Percentiles rank a stretch among this genome's conserved stretches.
Conservation (phyloP, 768 basidiomycete genomes). For the Phlebiopsis gigantea region DNA sequence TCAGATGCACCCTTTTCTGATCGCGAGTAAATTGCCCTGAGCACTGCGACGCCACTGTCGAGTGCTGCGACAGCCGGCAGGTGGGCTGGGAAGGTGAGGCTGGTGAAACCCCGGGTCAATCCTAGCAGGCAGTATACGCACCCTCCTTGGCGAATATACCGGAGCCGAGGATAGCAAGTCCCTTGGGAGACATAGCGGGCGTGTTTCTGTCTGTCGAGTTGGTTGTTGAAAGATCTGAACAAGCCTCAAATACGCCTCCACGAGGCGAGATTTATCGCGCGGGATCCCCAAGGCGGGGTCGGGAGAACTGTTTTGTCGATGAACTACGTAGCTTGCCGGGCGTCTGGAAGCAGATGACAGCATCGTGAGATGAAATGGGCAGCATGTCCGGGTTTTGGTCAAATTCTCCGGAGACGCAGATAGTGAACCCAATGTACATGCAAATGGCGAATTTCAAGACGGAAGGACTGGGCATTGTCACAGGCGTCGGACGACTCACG, state of each 20-base stretch:
- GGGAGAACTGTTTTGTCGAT: slow-evolving; percentile 3
- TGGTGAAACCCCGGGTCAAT: slow-evolving; percentile 20
- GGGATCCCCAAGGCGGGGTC: neutral
- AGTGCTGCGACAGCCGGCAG: slow-evolving; percentile 67
- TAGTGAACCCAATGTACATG: too few relatives aligned
- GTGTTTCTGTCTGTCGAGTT: neutral
- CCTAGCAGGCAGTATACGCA: slow-evolving; percentile 27
- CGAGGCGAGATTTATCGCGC: neutral
- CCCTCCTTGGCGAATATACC: slow-evolving; percentile 78
- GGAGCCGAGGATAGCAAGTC: slow-evolving; percentile 75
- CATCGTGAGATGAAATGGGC: neutral
- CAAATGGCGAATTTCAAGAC: too few relatives aligned
- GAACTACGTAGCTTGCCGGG: neutral
- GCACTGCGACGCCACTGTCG: slow-evolving; percentile 38
- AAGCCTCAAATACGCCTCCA: too few relatives aligned
- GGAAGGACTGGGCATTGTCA: too few relatives aligned
- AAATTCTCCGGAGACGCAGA: neutral
- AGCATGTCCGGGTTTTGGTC: neutral
- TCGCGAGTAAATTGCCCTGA: slow-evolving; percentile 78
- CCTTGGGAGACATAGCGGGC: slow-evolving; percentile 36
- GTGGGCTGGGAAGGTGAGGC: slow-evolving; percentile 46
- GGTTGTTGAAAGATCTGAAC: neutral
- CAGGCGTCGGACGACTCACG: too few relatives aligned
- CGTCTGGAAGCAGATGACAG: neutral
- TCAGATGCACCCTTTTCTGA: slow-evolving; percentile 55